Base-by-base conservation (phyloP, 495 filamentous ascomycete genomes). In the Recurvomyces mirabilis region DNA sequence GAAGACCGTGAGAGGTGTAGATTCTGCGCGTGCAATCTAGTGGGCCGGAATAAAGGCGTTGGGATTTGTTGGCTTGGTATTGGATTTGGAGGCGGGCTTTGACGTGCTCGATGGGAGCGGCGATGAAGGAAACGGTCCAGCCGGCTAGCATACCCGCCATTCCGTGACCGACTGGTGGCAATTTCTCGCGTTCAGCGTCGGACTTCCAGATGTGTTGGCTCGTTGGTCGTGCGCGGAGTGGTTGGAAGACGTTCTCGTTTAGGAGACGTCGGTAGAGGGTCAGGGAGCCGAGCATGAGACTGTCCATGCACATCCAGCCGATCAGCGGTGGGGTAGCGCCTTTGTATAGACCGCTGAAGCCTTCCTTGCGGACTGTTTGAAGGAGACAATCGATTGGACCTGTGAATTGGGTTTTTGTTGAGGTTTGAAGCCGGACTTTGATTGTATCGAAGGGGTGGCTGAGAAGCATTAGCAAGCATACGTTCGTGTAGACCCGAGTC, bases 251-350 rank as follows among this genome's bases (percentile, higher is more conserved):
- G 52, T 87, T 72, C 49, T 85, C 77, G 36, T 79, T 77, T 1
- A 98, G 67, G 20, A 94, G 52, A 15, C 80, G 80, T 13, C 86
- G 83, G 65, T 98, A 95, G 40, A 91, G 72, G 23, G 82, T 89
- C 41, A 98, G 69, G 14, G 82, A 88, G 17, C 91, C 91, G 26
- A 98, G 75, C 91, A 95, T 94, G 33, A 94, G 66, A 46, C 76
- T 82, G 63, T 96, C 89, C 89, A 96, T 95, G 60, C 89, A 81
- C 85, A 94, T 94, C 89, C 89, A 98, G 47, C 91, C 91, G 45
- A 94, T 75, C 39, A 94, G 65, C 31, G 87, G 89, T 28, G 89
- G 89, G 3, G 82, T 84, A 12, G 88, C 87, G 57, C 82, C 87
- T 60, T 94, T 94, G 67, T 94, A 94, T 15, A 94, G 64, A 13